A percentile compares a stretch with the other conserved stretches of the same genome.
Conservation (phyloP, 164 flowering plant species). For the Stephania yunnanensis region DNA sequence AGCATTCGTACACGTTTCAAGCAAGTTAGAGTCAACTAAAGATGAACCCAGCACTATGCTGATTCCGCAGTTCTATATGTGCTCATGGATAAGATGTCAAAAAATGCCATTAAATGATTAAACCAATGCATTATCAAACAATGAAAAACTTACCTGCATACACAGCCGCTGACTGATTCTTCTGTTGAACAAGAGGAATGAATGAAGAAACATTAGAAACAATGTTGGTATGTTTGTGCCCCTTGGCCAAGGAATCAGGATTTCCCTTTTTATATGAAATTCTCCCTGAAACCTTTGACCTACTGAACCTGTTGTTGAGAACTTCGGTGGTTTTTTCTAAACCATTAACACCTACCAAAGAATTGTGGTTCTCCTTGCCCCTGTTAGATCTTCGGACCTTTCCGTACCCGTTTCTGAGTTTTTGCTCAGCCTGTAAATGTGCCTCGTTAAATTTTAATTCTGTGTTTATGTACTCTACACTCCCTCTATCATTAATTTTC, state of each 20-base stretch:
- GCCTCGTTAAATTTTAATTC: conserved; percentile 28
- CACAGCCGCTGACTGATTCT: conserved; percentile 41
- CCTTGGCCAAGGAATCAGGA: conserved; percentile 31
- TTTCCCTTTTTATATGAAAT: conserved; percentile 34
- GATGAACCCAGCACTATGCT: not conserved
- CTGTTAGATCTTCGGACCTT: conserved; percentile 23
- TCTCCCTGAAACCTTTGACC: conserved; percentile 37
- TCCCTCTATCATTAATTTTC: conserved; percentile 26
- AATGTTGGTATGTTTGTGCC: conserved; percentile 49
- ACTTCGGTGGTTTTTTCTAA: conserved; percentile 28
- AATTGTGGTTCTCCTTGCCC: conserved; percentile 41
- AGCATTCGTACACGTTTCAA: not conserved
- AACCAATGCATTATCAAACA: not conserved
- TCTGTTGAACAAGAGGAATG: conserved; percentile 72
- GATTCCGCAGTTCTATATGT: not conserved
- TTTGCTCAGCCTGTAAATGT: conserved; percentile 21
- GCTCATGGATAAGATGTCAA: not conserved
- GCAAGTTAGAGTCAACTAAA: not conserved
- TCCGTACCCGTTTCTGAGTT: conserved; percentile 19
- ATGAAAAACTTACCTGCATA: conserved; percentile 36
- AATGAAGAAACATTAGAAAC: conserved; percentile 72
- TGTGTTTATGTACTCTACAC: conserved; percentile 37
- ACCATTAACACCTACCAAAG: conserved; percentile 30
- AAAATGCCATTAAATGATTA: not conserved
- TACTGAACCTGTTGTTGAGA: conserved; percentile 32